Evolutionary conservation across 495 filamentous ascomycete species (phyloP).

Genomic region (Penicillium alfredii): DNA sequence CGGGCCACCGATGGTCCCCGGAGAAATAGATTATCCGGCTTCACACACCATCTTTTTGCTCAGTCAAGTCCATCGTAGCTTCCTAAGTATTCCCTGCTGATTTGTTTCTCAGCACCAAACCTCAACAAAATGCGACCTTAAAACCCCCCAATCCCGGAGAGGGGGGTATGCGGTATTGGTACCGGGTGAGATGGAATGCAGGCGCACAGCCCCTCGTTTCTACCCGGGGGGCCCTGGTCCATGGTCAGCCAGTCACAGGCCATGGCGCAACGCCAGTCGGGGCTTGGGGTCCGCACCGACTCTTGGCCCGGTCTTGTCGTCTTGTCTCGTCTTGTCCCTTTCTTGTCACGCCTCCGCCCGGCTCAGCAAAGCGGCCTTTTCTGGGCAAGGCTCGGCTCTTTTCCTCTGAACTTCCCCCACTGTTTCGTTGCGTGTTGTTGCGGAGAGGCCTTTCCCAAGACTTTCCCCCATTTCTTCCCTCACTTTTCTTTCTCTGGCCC

Average conservation of each 20-base stretch:
- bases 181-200: conserved; percentile 3
- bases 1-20: too few species aligned
- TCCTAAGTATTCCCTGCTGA: too few species aligned
- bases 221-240: background rate
- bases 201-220: conserved; percentile 18
- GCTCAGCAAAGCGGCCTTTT: conserved; percentile 32
- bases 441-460: conserved; percentile 7
- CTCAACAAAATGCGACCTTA: too few species aligned
- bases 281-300: conserved; percentile 10
- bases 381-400: conserved; percentile 41
- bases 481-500: conserved; percentile 7
- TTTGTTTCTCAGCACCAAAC: too few species aligned
- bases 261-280: conserved; percentile 4
- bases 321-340: conserved; percentile 23
- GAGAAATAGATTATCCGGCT: too few species aligned
- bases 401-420: conserved; percentile 20
- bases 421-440: too few species aligned
- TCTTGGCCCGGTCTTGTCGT: conserved; percentile 34
- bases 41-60: too few species aligned
- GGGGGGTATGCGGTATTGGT: background rate
- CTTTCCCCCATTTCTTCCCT: conserved; percentile 11
- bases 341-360: conserved; percentile 27
- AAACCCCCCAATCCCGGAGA: too few species aligned
- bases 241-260: conserved; percentile 13
- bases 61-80: too few species aligned